Evolutionary conservation across 495 filamentous ascomycete species (phyloP), one percentile per base, ranked within the genome.

Genomic region (Daldinia caldariorum): DNA sequence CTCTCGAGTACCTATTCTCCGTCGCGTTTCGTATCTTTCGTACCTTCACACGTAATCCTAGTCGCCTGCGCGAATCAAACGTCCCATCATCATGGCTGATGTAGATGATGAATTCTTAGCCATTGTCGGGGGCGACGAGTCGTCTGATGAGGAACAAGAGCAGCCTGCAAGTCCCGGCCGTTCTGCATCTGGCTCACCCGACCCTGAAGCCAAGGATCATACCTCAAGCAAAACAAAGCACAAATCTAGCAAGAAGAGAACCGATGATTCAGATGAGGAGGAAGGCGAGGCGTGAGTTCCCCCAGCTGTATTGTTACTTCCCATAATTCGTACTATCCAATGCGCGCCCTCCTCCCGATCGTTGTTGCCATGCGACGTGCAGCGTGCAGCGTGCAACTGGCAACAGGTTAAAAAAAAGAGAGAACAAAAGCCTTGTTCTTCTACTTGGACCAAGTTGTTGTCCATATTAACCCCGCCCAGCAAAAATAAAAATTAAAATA

Each of bases 61-160:
- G 43, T 47, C 43, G 43, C 43, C 43, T 22, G 9, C 18, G 43
- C 43, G 16, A 47, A 22, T 10, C 20, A 47, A 20, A 47, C 9
- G 20, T 47, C 8, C 10, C 13, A 37, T 58, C 62, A 79, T 8
- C 58, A 90, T 89, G 83, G 89, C 91, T 61, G 91, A 92, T 73
- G 84, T 97, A 66, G 94, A 97, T 74, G 92, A 92, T 59, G 93
- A 97, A 79, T 85, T 97, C 71, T 90, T 97, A 58, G 92, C 91
- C 66, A 86, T 97, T 58, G 94, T 94, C 16, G 94, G 93, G 69
- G 88, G 81, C 55, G 81, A 85, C 59, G 81, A 81, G 59, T 84
- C 81, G 6, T 84, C 83, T 29, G 83, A 82, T 56, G 84, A 84
- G 67, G 85, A 85, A 45, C 62, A 57, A 14, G 82, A 84, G 35